Percentiles rank a stretch among this genome's conserved stretches.
phyloP scores from a whole-genome alignment of 495 filamentous ascomycete species.

The Apodospora peruviana region DNA sequence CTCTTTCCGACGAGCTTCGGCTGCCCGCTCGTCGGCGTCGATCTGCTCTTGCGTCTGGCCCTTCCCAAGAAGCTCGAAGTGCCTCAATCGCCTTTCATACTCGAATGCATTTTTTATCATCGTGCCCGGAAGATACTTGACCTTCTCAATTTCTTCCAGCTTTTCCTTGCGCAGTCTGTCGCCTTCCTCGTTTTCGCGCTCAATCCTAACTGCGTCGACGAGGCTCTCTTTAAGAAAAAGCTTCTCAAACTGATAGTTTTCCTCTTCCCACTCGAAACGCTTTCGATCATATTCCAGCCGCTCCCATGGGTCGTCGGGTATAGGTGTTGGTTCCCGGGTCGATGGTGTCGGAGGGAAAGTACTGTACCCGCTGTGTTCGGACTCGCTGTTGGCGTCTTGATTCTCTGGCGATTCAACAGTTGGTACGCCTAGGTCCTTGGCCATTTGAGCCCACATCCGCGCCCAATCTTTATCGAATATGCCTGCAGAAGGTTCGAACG shows the following conservation, averaged over 20 bases:
- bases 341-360: constrained; percentile 4
- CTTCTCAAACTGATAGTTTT: constrained; percentile 5
- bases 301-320: constrained; percentile 8
- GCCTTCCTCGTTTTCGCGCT: constrained; percentile 5
- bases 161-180: constrained; percentile 2
- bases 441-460: constrained; percentile 6
- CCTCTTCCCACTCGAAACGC: constrained; percentile 2
- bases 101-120: neutral
- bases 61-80: constrained; percentile 1
- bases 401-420: constrained; percentile 1
- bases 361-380: constrained; percentile 6
- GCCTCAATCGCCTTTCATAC: neutral
- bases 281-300: constrained; percentile 6
- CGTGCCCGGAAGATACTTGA: constrained; percentile 1
- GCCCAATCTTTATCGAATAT: constrained; percentile 5
- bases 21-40: constrained; percentile 3
- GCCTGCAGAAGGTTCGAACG: neutral
- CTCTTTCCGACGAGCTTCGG: neutral
- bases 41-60: constrained; percentile 8
- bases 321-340: constrained; percentile 1
- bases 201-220: neutral
- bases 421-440: constrained; percentile 1
- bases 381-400: constrained; percentile 1
- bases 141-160: constrained; percentile 5
- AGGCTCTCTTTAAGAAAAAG: constrained; percentile 2